Evolutionary conservation across 805 yeast species (phyloP), one percentile per base, ranked within the genome.

Genomic region (Phaffomyces opuntiae): DNA sequence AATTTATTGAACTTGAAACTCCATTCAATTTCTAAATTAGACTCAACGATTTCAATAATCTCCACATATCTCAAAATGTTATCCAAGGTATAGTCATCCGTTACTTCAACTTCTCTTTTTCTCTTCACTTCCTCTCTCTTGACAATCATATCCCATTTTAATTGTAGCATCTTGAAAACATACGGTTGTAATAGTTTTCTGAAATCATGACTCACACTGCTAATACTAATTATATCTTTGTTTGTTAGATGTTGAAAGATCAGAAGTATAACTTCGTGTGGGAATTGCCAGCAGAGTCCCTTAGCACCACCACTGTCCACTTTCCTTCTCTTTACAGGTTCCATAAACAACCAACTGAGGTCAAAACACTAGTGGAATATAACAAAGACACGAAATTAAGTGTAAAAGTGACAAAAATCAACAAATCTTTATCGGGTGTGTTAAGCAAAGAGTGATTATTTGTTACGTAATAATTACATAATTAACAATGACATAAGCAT

Each of bases 1-100:
- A 64, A 44, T 16, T 48, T 44, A 27, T 58, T 56, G 39, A 61
- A 62, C n/a, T 60, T 61, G 43, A 61, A 64, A 34, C 61, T 59
- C 69, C 69, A 65, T 45, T 65, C 68, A 36, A 59, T 53, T 24
- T 57, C 57, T n/a, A 65, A 48, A 38, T 63, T 57, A 9, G 56
- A 49, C 16, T 63, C 58, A 8, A 56, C 45, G 24, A 65, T 53
- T 29, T 57, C 50, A n/a, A 65, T 39, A 5, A 43, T 49, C 44
- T 61, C 64, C n/a, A 62, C 56, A 40, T 29, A 49, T 41, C 25
- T 49, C 29, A 33, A 49, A 48, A 46, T 40, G 39, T 51, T 33
- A 42, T 12, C 14, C 21, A 51, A 26, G 9, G 46, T 36, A 36
- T 39, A 47, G 48, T 53, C 46, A 7, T 36, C 13, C 1, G 21